Conservation (phyloP, 2,329 filamentous ascomycete genomes). For the Talaromyces funiculosus region DNA sequence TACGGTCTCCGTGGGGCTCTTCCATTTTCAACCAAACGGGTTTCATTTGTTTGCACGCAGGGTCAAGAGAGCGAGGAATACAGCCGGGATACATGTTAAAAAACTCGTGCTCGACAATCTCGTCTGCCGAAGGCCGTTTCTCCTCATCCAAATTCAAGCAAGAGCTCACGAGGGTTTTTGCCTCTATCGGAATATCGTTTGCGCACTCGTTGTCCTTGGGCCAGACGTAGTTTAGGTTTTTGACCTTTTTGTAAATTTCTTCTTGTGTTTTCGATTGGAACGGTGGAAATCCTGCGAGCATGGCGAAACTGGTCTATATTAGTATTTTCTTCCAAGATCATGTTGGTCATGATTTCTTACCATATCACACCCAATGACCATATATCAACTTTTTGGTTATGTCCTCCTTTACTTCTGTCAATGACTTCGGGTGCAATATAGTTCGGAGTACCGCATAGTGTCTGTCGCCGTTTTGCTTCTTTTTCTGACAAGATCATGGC, state of each 20-base stretch:
- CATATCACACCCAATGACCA: slow-evolving; percentile 98
- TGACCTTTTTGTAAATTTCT: slow-evolving; percentile 48
- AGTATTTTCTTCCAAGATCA: background rate
- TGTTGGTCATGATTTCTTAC: slow-evolving; percentile 41
- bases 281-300: slow-evolving; percentile 91
- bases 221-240: slow-evolving; percentile 45
- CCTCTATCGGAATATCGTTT: slow-evolving; percentile 46
- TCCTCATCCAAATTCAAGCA: slow-evolving; percentile 45
- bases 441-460: slow-evolving; percentile 93
- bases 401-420: slow-evolving; percentile 87
- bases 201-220: slow-evolving; percentile 39
- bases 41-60: slow-evolving; percentile 32
- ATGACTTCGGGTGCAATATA: slow-evolving; percentile 97
- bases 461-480: slow-evolving; percentile 81
- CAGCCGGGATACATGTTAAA: slow-evolving; percentile 47
- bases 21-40: slow-evolving; percentile 41
- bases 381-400: slow-evolving; percentile 96
- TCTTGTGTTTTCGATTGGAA: slow-evolving; percentile 71
- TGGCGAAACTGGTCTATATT: slow-evolving; percentile 63
- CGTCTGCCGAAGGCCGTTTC: slow-evolving; percentile 45
- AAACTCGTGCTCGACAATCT: slow-evolving; percentile 46
- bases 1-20: slow-evolving; percentile 43
- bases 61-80: slow-evolving; percentile 41
- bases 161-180: slow-evolving; percentile 43
- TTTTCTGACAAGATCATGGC: slow-evolving; percentile 86